phyloP scores from a whole-genome alignment of 148 eudicot genomes.

The Salicornia ramosissima region DNA sequence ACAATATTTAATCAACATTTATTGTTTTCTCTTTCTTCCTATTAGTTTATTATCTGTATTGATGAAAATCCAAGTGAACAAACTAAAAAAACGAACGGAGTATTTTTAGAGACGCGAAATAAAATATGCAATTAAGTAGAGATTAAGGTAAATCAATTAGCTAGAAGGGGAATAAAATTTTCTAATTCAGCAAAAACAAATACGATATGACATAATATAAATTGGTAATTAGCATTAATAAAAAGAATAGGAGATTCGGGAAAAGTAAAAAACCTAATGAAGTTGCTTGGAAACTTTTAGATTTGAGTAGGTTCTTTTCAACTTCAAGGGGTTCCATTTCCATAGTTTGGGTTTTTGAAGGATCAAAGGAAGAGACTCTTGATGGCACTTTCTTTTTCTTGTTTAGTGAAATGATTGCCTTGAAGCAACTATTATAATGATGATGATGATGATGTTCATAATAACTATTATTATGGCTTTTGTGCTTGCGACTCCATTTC shows the following conservation, averaged over 20 bases:
- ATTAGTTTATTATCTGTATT: too few species aligned
- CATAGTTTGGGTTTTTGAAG: background rate
- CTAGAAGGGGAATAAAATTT: too few species aligned
- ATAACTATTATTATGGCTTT: background rate
- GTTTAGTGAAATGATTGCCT: background rate
- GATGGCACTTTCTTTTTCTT: constrained; percentile 22
- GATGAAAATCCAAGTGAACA: too few species aligned
- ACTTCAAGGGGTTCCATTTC: background rate
- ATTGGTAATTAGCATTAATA: background rate
- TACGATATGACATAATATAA: background rate
- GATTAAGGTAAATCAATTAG: too few species aligned
- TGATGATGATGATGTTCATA: background rate
- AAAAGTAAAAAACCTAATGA: background rate
- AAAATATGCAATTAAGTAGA: too few species aligned
- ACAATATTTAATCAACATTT: too few species aligned
- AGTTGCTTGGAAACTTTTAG: background rate
- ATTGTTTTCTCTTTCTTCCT: too few species aligned
- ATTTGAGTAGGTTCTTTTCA: background rate
- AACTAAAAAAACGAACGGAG: too few species aligned
- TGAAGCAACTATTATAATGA: constrained; percentile 14
- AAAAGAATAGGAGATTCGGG: background rate
- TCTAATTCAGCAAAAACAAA: background rate
- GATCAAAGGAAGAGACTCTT: constrained; percentile 5
- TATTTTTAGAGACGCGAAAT: too few species aligned
- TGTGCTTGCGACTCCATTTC: background rate